Evolutionary conservation across 176 grass and related monocot genomes (phyloP), one percentile per base, ranked within the genome.

Genomic region (Otatea glauca): DNA sequence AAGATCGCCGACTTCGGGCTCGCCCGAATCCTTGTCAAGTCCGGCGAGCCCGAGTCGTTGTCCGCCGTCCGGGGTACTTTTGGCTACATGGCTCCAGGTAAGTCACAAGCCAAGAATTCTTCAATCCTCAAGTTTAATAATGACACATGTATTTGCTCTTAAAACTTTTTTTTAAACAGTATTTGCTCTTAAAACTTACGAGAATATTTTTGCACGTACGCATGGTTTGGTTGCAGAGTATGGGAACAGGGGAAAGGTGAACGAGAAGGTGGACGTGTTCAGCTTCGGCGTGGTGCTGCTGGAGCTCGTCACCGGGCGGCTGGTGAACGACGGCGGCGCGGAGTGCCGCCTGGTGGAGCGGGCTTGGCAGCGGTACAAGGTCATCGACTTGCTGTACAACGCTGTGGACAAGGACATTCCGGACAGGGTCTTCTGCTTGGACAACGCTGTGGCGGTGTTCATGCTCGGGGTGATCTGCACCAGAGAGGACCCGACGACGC

Each of bases 201-300:
- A 29, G 29, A 29, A 29, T 29, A 29, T 29, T 29, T 29, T 29
- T 29, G 35, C 35, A 37, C 35, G 34, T 34, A n/a, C n/a, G 35
- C 4, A 37, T 37, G 35, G 4, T 37, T 37, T 37, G 35, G 35
- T 37, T 70, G 77, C 76, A 95, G 94, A 96, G 84, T 93, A 60
- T 14, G 84, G 25, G 4, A 72, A 64, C 9, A 32, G 42, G 9
- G 47, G 13, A 5, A 91, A 89, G 81, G 73, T 96, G 34, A 86
- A 68, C 55, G 53, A 96, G 88, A 96, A 96, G 77, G 88, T 89
- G 70, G 94, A 96, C 68, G 88, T 93, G 71, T 96, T 85, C n/a
- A 91, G 91, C 60, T 96, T 96, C 20, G 94, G 94, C 21, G 94
- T 91, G 4, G 94, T 96, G 64, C 88, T 96, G 42, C 76, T 93